phyloP scores from a whole-genome alignment of 177 flowering plant genomes.

The Vitis hybrid region DNA sequence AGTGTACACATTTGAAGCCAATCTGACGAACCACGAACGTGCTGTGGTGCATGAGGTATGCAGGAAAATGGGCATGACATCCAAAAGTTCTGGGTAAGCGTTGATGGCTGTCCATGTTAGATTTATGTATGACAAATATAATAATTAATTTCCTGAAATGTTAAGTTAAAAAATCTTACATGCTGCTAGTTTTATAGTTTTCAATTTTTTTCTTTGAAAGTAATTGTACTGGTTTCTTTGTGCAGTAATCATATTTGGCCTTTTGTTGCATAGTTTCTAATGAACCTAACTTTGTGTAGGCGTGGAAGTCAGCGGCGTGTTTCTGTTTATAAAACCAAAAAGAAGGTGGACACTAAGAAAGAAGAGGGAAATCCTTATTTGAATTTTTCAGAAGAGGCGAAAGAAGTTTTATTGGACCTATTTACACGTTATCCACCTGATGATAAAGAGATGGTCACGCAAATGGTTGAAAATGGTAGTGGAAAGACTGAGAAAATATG shows the following conservation, averaged over 20 bases:
- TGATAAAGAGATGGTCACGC: slow-evolving; percentile 34
- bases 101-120: neutral
- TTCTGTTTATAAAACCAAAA: slow-evolving; percentile 52
- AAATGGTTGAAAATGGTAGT: slow-evolving; percentile 20
- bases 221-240: neutral
- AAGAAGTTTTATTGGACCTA: slow-evolving; percentile 50
- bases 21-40: slow-evolving; percentile 62
- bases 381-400: slow-evolving; percentile 64
- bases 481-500: slow-evolving; percentile 16
- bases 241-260: neutral
- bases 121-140: neutral
- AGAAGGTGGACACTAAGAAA: slow-evolving; percentile 14
- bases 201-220: neutral
- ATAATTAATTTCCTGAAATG: neutral
- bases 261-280: neutral
- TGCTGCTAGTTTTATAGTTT: neutral
- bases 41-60: slow-evolving; percentile 61
- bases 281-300: slow-evolving; percentile 33
- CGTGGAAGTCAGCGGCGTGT: slow-evolving; percentile 53
- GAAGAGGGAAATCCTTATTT: slow-evolving; percentile 30
- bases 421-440: slow-evolving; percentile 74
- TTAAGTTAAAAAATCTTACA: neutral
- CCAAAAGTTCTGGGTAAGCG: slow-evolving; percentile 88
- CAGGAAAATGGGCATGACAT: slow-evolving; percentile 74
- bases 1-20: slow-evolving; percentile 66